Percentiles rank a stretch among this genome's conserved stretches.
These are phyloP conservation scores for Xerocomellus intermedius DNA, from an alignment of 768 basidiomycete species.

Conservation along the genomic window DNA sequence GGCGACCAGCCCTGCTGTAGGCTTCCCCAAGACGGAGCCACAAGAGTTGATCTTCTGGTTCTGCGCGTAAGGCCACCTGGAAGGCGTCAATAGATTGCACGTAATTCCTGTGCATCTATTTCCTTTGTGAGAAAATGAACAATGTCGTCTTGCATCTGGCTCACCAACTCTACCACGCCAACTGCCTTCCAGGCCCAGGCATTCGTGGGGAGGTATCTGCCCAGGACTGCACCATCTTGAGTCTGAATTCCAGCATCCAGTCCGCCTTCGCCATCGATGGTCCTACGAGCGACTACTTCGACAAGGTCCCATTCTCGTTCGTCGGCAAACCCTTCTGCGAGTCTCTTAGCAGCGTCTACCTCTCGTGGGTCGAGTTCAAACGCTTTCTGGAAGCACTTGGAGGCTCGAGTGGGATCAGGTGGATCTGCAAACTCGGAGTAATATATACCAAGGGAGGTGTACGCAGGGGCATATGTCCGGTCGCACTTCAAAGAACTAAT, in stretches of 20 bases:
- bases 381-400: slow-evolving; percentile 97
- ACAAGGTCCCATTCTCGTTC: slow-evolving; percentile 96
- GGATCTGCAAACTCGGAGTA: slow-evolving; percentile 71
- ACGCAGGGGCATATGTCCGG: slow-evolving; percentile 82
- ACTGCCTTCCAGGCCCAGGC: slow-evolving; percentile 99
- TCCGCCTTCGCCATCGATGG: slow-evolving; percentile 92
- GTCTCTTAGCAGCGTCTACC: slow-evolving; percentile 74
- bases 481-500: slow-evolving; percentile 76
- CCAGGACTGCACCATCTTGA: slow-evolving; percentile 39
- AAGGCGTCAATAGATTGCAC: slow-evolving; percentile 75
- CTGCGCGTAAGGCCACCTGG: slow-evolving; percentile 81
- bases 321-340: slow-evolving; percentile 89
- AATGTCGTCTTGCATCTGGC: slow-evolving; percentile 26
- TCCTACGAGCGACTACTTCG: slow-evolving; percentile 87
- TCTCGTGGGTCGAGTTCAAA: slow-evolving; percentile 95
- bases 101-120: slow-evolving; percentile 67
- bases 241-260: slow-evolving; percentile 53
- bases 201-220: slow-evolving; percentile 69
- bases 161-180: slow-evolving; percentile 86
- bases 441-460: slow-evolving; percentile 90
- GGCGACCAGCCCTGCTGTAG: slow-evolving; percentile 84
- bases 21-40: slow-evolving; percentile 94
- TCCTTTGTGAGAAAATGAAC: neutral
- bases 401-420: slow-evolving; percentile 79
- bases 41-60: slow-evolving; percentile 71